These are phyloP conservation scores for Debaryomyces psychrophilus DNA, from an alignment of 1,139 yeast species.

Conservation along the genomic window DNA sequence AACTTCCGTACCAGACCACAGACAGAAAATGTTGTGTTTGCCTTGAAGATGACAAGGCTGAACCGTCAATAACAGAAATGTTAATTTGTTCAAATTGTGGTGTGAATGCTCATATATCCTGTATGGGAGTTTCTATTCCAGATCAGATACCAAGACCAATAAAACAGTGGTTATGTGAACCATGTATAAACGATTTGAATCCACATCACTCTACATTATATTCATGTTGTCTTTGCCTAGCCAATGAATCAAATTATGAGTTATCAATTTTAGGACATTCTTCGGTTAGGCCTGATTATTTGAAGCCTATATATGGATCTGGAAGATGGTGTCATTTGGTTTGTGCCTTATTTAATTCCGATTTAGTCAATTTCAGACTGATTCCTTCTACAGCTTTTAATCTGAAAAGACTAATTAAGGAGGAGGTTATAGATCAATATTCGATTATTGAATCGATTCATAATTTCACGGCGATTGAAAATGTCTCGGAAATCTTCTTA, in stretches of 20 bases:
- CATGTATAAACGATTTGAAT: conserved; percentile 70
- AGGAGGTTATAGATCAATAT: conserved; percentile 13
- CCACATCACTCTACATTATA: conserved; percentile 63
- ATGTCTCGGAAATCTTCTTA: conserved; percentile 33
- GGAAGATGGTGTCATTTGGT: conserved; percentile 82
- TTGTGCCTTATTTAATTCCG: conserved; percentile 63
- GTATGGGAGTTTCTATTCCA: conserved; percentile 59
- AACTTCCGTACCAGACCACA: conserved; percentile 28
- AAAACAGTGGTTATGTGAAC: conserved; percentile 78
- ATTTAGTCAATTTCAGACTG: conserved; percentile 25
- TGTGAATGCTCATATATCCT: conserved; percentile 66
- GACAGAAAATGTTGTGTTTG: conserved; percentile 60
- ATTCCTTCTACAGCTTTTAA: conserved; percentile 9
- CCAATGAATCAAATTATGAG: conserved; percentile 52
- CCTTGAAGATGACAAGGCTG: conserved; percentile 37
- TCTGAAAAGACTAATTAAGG: conserved; percentile 14
- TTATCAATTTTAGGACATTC: conserved; percentile 45
- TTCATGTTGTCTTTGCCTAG: conserved; percentile 68
- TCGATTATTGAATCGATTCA: conserved; percentile 23
- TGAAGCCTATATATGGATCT: conserved; percentile 64
- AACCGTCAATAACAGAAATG: conserved; percentile 30
- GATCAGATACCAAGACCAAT: conserved; percentile 27
- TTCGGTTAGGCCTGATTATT: conserved; percentile 58
- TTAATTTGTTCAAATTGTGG: conserved; percentile 72
- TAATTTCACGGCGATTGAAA: conserved; percentile 29